Percentiles rank a stretch among this genome's conserved stretches.
These are phyloP conservation scores for Phialophora tarda DNA, from an alignment of 2,329 filamentous ascomycete species.

Conservation along the genomic window DNA sequence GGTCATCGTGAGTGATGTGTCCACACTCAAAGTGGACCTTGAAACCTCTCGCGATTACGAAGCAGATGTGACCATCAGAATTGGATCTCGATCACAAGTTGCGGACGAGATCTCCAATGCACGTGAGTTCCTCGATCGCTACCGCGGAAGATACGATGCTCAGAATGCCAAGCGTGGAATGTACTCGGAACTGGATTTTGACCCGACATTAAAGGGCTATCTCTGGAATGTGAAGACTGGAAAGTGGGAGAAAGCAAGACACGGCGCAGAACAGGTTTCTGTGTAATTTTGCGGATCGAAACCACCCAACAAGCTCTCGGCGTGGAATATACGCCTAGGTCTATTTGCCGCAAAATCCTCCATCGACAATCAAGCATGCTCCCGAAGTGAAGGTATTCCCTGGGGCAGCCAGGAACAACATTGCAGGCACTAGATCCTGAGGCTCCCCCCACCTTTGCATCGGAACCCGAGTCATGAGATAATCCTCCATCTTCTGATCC, in stretches of 20 bases:
- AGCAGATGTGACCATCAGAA: too few relatives aligned
- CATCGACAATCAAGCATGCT: slow-evolving; percentile 28
- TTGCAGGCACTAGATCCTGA: slow-evolving; percentile 30
- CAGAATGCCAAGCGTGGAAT: background rate
- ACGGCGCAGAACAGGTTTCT: background rate
- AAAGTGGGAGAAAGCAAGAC: slow-evolving; percentile 3
- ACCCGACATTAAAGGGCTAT: background rate
- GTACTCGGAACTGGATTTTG: background rate
- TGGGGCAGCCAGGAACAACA: slow-evolving; percentile 26
- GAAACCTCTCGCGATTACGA: background rate
- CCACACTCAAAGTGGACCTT: background rate
- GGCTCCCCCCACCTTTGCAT: slow-evolving; percentile 33
- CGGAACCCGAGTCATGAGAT: slow-evolving; percentile 27
- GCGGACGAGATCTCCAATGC: too few relatives aligned
- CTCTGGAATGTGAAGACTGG: background rate
- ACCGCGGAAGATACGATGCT: background rate
- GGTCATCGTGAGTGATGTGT: background rate
- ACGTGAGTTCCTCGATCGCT: background rate
- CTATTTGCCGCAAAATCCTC: slow-evolving; percentile 33
- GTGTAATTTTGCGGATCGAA: background rate
- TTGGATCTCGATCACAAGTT: too few relatives aligned
- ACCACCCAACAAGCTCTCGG: background rate
- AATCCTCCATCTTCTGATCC: slow-evolving; percentile 22
- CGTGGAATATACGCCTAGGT: background rate
- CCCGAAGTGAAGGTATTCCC: slow-evolving; percentile 32